phyloP scores from a whole-genome alignment of 2,329 filamentous ascomycete species.

The Dactylellina parvicollis region DNA sequence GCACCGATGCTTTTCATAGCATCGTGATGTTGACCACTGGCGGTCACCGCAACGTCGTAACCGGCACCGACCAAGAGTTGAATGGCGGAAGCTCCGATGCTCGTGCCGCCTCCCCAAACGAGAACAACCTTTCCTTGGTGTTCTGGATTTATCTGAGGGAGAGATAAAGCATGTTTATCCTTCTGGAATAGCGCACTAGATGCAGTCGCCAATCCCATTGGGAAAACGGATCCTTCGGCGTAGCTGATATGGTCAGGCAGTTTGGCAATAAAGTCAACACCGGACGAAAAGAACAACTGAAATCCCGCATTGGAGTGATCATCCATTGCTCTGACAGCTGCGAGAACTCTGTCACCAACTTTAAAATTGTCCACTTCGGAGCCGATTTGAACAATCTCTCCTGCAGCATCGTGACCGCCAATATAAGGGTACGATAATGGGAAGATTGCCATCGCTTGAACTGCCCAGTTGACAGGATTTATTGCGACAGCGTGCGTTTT shows the following conservation, averaged over 20 bases:
- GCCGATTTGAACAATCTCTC: constrained; percentile 67
- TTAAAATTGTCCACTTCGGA: constrained; percentile 64
- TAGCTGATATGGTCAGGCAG: constrained; percentile 59
- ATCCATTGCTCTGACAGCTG: constrained; percentile 42
- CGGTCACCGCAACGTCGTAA: constrained; percentile 64
- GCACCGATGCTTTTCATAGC: constrained; percentile 64
- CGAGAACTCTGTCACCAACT: constrained; percentile 66
- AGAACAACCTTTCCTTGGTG: constrained; percentile 61
- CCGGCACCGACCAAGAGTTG: constrained; percentile 64
- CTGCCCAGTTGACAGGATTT: constrained; percentile 60
- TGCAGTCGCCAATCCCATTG: constrained; percentile 59
- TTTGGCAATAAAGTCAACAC: constrained; percentile 56
- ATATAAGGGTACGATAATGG: constrained; percentile 61
- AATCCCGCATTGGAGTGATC: constrained; percentile 55
- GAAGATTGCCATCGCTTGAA: constrained; percentile 59
- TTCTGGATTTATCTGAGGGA: constrained; percentile 14
- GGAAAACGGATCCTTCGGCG: constrained; percentile 59
- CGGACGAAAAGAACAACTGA: constrained; percentile 59
- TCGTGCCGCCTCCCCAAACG: constrained; percentile 67
- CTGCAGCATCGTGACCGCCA: constrained; percentile 67
- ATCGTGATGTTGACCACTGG: constrained; percentile 63
- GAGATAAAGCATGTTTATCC: constrained; percentile 54
- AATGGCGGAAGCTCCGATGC: constrained; percentile 64
- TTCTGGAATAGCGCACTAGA: constrained; percentile 59
- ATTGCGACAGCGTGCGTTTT: constrained; percentile 60